Conservation (phyloP, 2,329 filamentous ascomycete species). For the Aspergillus unguis region DNA sequence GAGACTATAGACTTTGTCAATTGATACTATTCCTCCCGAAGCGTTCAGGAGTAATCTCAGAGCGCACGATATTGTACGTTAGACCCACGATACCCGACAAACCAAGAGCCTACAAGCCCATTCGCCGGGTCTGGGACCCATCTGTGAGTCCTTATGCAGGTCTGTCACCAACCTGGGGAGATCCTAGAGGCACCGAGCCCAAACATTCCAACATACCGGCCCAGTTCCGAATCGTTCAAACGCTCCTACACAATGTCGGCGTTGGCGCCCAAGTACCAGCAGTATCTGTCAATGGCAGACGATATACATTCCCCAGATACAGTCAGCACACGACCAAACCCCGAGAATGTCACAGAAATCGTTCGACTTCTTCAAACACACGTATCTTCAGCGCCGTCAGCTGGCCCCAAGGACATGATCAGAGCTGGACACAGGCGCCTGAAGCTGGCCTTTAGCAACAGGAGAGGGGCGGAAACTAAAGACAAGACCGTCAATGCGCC, state of each 20-base stretch:
- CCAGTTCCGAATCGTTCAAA: conserved; percentile 25
- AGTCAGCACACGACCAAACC: conserved; percentile 21
- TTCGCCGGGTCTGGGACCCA: conserved; percentile 19
- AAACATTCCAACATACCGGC: conserved; percentile 33
- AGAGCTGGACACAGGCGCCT: conserved; percentile 36
- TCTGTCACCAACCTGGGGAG: conserved; percentile 24
- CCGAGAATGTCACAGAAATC: conserved; percentile 34
- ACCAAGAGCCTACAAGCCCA: conserved; percentile 10
- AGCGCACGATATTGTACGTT: neutral
- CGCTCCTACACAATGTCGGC: conserved; percentile 26
- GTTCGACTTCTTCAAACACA: conserved; percentile 36
- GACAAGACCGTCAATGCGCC: conserved; percentile 26
- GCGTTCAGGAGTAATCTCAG: neutral
- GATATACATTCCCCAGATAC: conserved; percentile 12
- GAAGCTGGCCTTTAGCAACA: conserved; percentile 32
- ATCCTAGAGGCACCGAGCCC: conserved; percentile 34
- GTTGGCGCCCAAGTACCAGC: conserved; percentile 15
- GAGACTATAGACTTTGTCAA: neutral
- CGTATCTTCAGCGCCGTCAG: conserved; percentile 22
- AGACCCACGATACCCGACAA: neutral
- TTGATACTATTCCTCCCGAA: neutral
- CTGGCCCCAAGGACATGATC: conserved; percentile 27
- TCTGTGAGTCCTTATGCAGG: conserved; percentile 27
- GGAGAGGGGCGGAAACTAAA: conserved; percentile 23
- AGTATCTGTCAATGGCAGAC: conserved; percentile 10